Conservation (phyloP, 2,329 filamentous ascomycete species). For the Pseudocercospora cruenta region DNA sequence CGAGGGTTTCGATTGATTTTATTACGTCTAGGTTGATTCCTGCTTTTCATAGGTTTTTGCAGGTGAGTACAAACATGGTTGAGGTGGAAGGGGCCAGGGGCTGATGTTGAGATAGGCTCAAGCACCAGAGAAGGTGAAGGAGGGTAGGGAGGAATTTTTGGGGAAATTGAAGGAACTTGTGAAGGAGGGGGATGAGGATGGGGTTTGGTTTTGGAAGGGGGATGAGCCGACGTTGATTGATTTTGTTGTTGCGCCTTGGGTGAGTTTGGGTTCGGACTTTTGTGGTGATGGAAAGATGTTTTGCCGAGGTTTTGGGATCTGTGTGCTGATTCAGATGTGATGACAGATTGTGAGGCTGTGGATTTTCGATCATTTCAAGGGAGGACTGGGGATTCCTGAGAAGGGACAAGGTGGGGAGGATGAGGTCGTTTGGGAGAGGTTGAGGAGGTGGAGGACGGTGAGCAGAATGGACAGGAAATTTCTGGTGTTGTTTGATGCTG, state of each 20-base stretch:
- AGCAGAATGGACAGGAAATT: neutral
- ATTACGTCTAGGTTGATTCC: slow-evolving; percentile 69
- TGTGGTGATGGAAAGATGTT: neutral
- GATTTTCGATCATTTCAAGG: slow-evolving; percentile 76
- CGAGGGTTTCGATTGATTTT: slow-evolving; percentile 75
- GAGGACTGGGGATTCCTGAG: slow-evolving; percentile 52
- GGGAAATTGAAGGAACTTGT: slow-evolving; percentile 63
- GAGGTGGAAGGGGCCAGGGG: too few relatives aligned
- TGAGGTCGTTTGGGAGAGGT: slow-evolving; percentile 64
- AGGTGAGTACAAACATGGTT: neutral
- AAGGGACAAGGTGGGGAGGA: slow-evolving; percentile 56
- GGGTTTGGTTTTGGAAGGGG: slow-evolving; percentile 62
- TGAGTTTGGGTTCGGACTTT: slow-evolving; percentile 34
- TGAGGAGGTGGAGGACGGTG: slow-evolving; percentile 61
- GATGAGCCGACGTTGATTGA: slow-evolving; percentile 68
- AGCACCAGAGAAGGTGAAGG: slow-evolving; percentile 49
- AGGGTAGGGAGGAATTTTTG: slow-evolving; percentile 63
- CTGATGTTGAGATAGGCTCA: slow-evolving; percentile 43
- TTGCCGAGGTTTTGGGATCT: too few relatives aligned
- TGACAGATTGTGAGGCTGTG: slow-evolving; percentile 58
- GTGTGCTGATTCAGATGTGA: too few relatives aligned
- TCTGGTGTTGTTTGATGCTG: too few relatives aligned
- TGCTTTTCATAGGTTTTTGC: slow-evolving; percentile 63
- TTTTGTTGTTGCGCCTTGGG: slow-evolving; percentile 72
- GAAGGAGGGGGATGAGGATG: slow-evolving; percentile 61